Evolutionary conservation across 148 eudicot species (phyloP).

Genomic region (Rhododendron vialii): DNA sequence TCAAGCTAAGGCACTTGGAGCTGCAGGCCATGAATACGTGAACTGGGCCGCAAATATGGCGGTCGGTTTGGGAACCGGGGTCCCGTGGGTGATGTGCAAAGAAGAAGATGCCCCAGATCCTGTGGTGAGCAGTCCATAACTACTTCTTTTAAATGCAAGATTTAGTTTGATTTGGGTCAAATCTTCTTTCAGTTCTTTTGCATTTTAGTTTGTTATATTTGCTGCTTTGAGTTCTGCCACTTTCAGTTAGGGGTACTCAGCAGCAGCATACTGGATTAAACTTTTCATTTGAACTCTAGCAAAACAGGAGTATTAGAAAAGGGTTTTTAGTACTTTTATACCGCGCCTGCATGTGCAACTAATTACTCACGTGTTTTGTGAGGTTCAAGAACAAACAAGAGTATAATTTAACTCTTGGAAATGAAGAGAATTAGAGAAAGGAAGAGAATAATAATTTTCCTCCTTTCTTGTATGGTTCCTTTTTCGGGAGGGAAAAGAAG

Average conservation of each 20-base stretch:
- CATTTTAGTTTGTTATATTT: not conserved
- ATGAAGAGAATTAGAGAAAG: not conserved
- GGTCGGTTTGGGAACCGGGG: constrained; percentile 22
- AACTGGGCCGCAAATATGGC: constrained; percentile 34
- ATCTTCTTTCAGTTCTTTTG: not conserved
- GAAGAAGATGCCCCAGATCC: constrained; percentile 30
- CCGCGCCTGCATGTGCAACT: not conserved
- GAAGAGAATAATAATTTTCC: not conserved
- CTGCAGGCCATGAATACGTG: constrained; percentile 19
- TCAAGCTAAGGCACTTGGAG: constrained; percentile 13
- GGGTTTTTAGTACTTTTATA: not conserved
- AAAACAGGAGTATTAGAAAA: not conserved
- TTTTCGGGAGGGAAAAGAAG: not conserved
- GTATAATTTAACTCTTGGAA: not conserved
- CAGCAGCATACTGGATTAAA: not conserved
- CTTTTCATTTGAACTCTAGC: not conserved
- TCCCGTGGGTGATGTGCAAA: constrained; percentile 39
- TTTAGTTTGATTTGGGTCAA: not conserved
- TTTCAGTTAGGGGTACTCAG: not conserved
- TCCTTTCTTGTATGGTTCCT: not conserved
- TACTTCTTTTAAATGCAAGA: not conserved
- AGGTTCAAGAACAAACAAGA: not conserved
- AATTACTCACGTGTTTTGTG: not conserved
- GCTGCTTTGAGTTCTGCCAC: not conserved
- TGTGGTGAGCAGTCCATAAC: constrained; percentile 11